These are phyloP conservation scores for Tulasnella sp. DNA, from an alignment of 768 basidiomycete species.

Conservation along the genomic window DNA sequence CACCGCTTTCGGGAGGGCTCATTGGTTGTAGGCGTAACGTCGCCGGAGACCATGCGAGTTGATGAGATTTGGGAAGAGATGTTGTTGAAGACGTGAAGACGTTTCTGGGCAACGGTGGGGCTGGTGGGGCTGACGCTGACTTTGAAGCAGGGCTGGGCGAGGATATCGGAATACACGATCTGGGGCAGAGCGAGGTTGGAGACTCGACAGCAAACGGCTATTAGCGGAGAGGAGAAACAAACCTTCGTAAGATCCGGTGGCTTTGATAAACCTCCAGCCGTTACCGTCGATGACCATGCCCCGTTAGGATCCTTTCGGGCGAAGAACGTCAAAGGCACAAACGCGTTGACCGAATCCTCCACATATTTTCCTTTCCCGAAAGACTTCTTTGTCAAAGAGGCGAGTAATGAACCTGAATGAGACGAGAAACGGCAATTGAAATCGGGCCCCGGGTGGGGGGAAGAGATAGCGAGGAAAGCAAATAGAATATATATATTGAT, in stretches of 20 bases:
- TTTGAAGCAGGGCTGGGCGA: slow-evolving; percentile 77
- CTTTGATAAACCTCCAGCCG: slow-evolving; percentile 98
- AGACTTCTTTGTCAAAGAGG: slow-evolving; percentile 80
- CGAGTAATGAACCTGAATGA: slow-evolving; percentile 78
- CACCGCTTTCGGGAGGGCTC: neutral
- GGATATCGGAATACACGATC: slow-evolving; percentile 95
- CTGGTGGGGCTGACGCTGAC: slow-evolving; percentile 63
- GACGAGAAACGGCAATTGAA: slow-evolving; percentile 11
- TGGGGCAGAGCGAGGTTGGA: slow-evolving; percentile 39
- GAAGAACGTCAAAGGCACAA: slow-evolving; percentile 94
- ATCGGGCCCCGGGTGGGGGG: neutral
- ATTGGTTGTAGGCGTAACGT: neutral
- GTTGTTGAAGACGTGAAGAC: slow-evolving; percentile 49
- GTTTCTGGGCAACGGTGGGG: slow-evolving; percentile 34
- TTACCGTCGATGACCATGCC: slow-evolving; percentile 98
- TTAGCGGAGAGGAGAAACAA: slow-evolving; percentile 16
- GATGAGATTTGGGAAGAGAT: slow-evolving; percentile 33
- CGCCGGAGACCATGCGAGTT: neutral
- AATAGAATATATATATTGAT: no score
- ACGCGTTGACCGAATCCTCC: slow-evolving; percentile 96
- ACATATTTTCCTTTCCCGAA: slow-evolving; percentile 88
- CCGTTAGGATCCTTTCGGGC: slow-evolving; percentile 68
- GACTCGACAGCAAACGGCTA: neutral
- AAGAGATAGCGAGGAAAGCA: neutral
- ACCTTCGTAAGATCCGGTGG: slow-evolving; percentile 92